Conservation (phyloP, 495 filamentous ascomycete species). For the Bryoglossum gracile region DNA sequence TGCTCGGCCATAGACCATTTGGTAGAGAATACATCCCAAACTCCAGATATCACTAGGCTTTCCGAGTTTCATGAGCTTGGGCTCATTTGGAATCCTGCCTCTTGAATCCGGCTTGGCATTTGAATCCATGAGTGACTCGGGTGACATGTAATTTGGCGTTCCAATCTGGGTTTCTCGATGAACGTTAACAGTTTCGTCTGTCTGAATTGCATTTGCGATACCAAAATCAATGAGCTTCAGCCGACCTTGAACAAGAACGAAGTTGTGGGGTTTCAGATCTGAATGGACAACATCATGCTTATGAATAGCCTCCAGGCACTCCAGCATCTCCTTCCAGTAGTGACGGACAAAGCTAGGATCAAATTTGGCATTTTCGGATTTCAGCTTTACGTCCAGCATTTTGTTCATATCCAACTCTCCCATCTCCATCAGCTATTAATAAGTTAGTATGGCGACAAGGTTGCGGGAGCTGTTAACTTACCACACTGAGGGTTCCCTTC, state of each 20-base stretch:
- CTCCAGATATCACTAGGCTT: slow-evolving; percentile 96
- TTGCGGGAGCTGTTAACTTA: slow-evolving; percentile 35
- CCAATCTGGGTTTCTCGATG: slow-evolving; percentile 93
- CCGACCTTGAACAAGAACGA: slow-evolving; percentile 76
- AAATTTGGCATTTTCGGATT: slow-evolving; percentile 65
- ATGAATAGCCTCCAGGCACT: slow-evolving; percentile 87
- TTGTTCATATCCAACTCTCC: slow-evolving; percentile 93
- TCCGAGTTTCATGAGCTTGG: slow-evolving; percentile 87
- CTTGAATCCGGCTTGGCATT: slow-evolving; percentile 51
- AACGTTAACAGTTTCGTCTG: slow-evolving; percentile 91
- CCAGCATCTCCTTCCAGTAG: slow-evolving; percentile 99
- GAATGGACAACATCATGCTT: slow-evolving; percentile 87
- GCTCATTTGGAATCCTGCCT: slow-evolving; percentile 45
- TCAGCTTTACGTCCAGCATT: slow-evolving; percentile 65
- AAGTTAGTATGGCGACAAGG: slow-evolving; percentile 4
- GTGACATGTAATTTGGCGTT: slow-evolving; percentile 98
- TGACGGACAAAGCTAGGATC: slow-evolving; percentile 88
- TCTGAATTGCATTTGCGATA: slow-evolving; percentile 92
- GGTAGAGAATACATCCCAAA: slow-evolving; percentile 91
- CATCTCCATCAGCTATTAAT: slow-evolving; percentile 79
- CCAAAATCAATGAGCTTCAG: slow-evolving; percentile 93
- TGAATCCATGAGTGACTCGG: slow-evolving; percentile 84
- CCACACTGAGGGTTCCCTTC: slow-evolving; percentile 77
- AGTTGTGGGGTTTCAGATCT: slow-evolving; percentile 93
- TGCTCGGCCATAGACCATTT: slow-evolving; percentile 90